Base-by-base conservation (phyloP, 2,329 filamentous ascomycete species). In the Leptodontidium sp. region DNA sequence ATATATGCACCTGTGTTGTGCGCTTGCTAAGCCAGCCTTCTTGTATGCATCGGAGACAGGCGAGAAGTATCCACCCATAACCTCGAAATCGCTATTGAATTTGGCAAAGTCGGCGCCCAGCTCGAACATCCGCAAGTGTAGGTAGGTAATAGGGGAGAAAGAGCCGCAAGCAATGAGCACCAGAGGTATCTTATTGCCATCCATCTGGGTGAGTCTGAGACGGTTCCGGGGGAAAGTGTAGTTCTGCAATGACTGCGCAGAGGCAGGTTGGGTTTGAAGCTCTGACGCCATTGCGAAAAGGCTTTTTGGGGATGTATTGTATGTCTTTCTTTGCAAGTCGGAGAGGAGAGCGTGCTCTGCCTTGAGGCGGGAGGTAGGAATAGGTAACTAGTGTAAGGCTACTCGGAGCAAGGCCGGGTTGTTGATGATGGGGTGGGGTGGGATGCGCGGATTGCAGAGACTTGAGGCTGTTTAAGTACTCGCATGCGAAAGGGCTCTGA, bases 71-170 rank as follows among this genome's bases (percentile, higher is more conserved):
- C 93, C 93, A 70, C 93, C 94, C 55, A 97, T 86, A 43, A 98
- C 88, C 79, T 98, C 94, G 78, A 92, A 98, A 64, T 92, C 84
- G 29, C 88, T 90, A 78, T 89, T 90, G 79, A 91, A 91, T 72
- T 90, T 89, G 74, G 90, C 90, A 80, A 49, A 68, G 63, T 67
- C 69, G 74, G 89, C 87, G 1, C 92, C 92, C 89, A 97, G 93
- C 77, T 93, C 91, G 77, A 96, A 95, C 91, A 97, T 95, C 78
- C 92, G 90, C 71, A 96, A 82, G 78, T 95, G 92, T 35, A 94
- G 85, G 76, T 91, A 92, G 7, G 90, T 92, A 61, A 91, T 88
- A 21, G 91, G 92, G 0, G 90, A 92, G 81, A 93, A 94, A 76
- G 86, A 88, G 62, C 62, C 90, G 75, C 90, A 92, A 59, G 90